These are phyloP conservation scores for Typha latifolia DNA, from an alignment of 176 grass and related monocot species.

Conservation along the genomic window DNA sequence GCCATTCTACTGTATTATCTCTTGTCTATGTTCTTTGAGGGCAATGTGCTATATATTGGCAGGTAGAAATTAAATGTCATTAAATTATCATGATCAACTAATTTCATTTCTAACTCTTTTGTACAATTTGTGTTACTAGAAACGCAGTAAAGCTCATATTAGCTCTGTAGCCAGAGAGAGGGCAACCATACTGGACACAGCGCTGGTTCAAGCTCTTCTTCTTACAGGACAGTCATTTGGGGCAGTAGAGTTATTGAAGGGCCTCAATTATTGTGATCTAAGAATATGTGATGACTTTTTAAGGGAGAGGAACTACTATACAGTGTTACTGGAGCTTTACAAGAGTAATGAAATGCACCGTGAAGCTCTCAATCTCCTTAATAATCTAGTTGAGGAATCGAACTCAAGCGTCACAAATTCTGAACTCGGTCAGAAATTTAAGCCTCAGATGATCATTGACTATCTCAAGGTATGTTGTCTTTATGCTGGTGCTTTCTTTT, in stretches of 20 bases:
- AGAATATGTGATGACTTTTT: conserved; percentile 88
- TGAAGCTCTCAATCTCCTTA: conserved; percentile 80
- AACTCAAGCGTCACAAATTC: conserved; percentile 39
- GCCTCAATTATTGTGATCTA: conserved; percentile 83
- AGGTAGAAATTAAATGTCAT: background rate
- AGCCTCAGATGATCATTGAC: conserved; percentile 75
- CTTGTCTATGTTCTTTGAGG: background rate
- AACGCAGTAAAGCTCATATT: conserved; percentile 48
- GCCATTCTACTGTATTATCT: background rate
- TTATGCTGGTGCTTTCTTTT: conserved; percentile 10
- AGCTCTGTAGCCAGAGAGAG: conserved; percentile 91
- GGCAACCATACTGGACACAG: conserved; percentile 78
- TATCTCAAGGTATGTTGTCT: conserved; percentile 71
- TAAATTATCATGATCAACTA: background rate
- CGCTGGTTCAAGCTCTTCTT: conserved; percentile 93
- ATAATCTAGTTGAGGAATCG: conserved; percentile 85
- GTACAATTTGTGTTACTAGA: conserved; percentile 40
- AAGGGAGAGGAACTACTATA: conserved; percentile 63
- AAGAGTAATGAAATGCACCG: conserved; percentile 85
- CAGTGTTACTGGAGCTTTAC: conserved; percentile 81
- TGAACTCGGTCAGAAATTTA: conserved; percentile 63
- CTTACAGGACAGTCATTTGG: conserved; percentile 63
- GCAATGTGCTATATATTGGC: background rate
- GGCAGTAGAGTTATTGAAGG: conserved; percentile 54
- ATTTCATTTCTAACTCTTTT: conserved; percentile 17